Base-by-base conservation (phyloP, 73 alveolate genomes). In the Uronychia setigera region DNA sequence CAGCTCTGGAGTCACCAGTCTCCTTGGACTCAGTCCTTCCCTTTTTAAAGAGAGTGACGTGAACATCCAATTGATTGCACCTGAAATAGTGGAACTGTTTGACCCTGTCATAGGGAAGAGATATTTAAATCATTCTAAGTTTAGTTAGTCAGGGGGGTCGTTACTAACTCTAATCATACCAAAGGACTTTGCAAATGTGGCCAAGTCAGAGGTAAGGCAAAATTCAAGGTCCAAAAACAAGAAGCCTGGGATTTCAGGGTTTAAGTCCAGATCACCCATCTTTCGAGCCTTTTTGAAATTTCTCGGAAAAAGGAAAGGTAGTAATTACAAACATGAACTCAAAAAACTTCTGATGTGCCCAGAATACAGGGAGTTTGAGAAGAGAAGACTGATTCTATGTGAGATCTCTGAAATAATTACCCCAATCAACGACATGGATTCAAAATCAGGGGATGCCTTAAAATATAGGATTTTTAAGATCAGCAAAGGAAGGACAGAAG, bases 1-100 rank as follows among this genome's bases (percentile, higher is more conserved):
- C 46, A 59, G 88, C 26, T 46, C 74, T n/a, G 92, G 92, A 59
- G 33, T 86, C 26, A 80, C 92, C 19, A 59, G 81, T 31, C 28
- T 78, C 74, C 82, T 85, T 1, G 87, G 86, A 26, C 46, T 78
- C 0, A 79, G 81, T n/a, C 87, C 88, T n/a, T 76, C 82, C 59
- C 67, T 86, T n/a, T 79, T 86, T 60, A 86, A 86, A 60, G 92
- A 86, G 58, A 86, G 80, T 25, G 92, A 86, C 34, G 34, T 86
- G 9, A 86, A 86, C 34, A 78, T 86, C 35, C 76, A 86, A 32
- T 31, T 86, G 29, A 31, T 86, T 25, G 92, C 92, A 13, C 92
- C 92, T 31, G 87, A 78, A 1, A 60, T 86, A 19, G 76, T 86
- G 26, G n/a, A 58, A 14, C 80, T 86, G 60, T 86, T 86, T 67